Conservation (phyloP, 2,329 filamentous ascomycete genomes). For the Westerdykella ornata region DNA sequence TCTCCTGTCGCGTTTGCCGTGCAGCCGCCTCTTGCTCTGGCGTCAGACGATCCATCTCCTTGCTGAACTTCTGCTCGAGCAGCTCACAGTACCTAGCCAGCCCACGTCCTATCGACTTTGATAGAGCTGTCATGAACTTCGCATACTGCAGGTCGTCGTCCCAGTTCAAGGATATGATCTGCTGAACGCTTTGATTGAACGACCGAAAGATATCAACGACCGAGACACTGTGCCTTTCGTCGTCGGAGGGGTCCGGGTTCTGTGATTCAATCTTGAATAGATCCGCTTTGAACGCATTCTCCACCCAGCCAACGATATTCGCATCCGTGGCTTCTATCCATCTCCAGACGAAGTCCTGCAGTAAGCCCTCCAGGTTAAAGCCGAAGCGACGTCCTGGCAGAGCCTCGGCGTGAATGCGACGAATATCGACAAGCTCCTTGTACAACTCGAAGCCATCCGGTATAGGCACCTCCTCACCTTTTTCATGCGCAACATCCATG, state of each 20-base stretch:
- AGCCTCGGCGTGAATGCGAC: conserved; percentile 68
- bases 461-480: conserved; percentile 69
- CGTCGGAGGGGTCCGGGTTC: conserved; percentile 60
- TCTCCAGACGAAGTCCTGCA: conserved; percentile 91
- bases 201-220: conserved; percentile 89
- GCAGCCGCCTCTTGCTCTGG: conserved; percentile 77
- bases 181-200: conserved; percentile 86
- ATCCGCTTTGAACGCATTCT: conserved; percentile 86
- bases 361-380: conserved; percentile 77
- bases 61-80: conserved; percentile 74
- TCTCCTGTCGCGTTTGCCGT: conserved; percentile 78
- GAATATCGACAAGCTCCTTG: conserved; percentile 76
- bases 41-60: conserved; percentile 88
- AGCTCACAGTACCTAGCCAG: conserved; percentile 87
- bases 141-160: conserved; percentile 89
- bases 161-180: conserved; percentile 82
- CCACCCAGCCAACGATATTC: conserved; percentile 76
- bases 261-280: conserved; percentile 69
- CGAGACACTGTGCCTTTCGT: conserved; percentile 85
- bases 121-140: conserved; percentile 91
- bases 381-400: conserved; percentile 68
- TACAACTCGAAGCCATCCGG: conserved; percentile 95
- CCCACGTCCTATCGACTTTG: conserved; percentile 75
- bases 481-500: conserved; percentile 62
- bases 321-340: conserved; percentile 80